Conservation (phyloP, 2,329 filamentous ascomycete species). For the Diaporthe ampelina region DNA sequence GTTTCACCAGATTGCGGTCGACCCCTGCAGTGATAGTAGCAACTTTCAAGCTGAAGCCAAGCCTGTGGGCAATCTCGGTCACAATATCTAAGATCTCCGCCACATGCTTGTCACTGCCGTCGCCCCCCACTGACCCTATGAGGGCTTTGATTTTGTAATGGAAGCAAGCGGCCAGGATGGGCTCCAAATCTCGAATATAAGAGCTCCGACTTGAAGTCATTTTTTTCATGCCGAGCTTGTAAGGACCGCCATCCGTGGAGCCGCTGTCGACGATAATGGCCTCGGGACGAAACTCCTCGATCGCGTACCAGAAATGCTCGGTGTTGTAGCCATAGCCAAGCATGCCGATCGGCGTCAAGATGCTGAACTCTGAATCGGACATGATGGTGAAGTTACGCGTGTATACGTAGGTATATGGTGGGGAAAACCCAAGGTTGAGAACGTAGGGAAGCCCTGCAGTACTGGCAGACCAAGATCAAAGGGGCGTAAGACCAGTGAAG, state of each 20-base stretch:
- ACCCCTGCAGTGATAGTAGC: slow-evolving; percentile 1
- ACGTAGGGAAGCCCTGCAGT: not conserved
- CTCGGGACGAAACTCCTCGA: not conserved
- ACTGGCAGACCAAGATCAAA: too few species aligned
- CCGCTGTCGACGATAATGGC: slow-evolving; percentile 47
- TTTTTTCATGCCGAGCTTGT: slow-evolving; percentile 43
- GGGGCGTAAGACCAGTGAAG: not conserved
- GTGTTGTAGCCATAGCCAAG: slow-evolving; percentile 47
- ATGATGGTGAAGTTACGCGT: not conserved
- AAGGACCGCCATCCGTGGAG: slow-evolving; percentile 47
- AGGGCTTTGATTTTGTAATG: slow-evolving; percentile 42
- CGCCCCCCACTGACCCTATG: slow-evolving; percentile 56
- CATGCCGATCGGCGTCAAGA: slow-evolving; percentile 47
- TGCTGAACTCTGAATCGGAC: slow-evolving; percentile 27
- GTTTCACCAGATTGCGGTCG: not conserved
- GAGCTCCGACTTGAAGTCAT: slow-evolving; percentile 36
- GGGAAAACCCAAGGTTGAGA: not conserved
- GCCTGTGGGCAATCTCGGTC: not conserved
- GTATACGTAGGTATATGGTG: not conserved
- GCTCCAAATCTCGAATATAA: slow-evolving; percentile 41
- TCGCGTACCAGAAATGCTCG: slow-evolving; percentile 34
- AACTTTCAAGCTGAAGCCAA: not conserved
- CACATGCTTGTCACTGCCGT: slow-evolving; percentile 55
- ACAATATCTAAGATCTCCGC: slow-evolving; percentile 8
- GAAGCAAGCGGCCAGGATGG: slow-evolving; percentile 42